Percentiles rank a stretch among this genome's conserved stretches.
These are phyloP conservation scores for Lentinula aciculospora DNA, from an alignment of 768 basidiomycete species.

Conservation along the genomic window DNA sequence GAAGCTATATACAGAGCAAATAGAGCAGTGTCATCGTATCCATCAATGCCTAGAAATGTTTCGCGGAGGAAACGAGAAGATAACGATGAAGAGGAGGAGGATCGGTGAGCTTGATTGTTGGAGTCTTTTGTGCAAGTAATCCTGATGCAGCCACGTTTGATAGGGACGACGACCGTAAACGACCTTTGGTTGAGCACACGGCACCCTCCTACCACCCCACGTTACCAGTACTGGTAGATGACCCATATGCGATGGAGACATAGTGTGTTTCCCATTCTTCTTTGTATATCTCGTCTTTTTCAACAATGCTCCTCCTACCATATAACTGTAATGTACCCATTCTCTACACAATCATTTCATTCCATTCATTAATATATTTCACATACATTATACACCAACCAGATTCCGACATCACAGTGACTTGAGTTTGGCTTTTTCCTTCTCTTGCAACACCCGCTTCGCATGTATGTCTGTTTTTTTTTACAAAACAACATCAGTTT, in stretches of 20 bases:
- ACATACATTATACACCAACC: slow-evolving; percentile 5
- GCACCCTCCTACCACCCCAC: slow-evolving; percentile 1
- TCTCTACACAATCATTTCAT: neutral
- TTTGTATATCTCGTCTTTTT: neutral
- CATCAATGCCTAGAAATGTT: slow-evolving; percentile 37
- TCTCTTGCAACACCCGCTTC: slow-evolving; percentile 75
- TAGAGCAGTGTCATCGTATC: slow-evolving; percentile 59
- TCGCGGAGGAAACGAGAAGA: slow-evolving; percentile 71
- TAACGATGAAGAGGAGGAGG: slow-evolving; percentile 43
- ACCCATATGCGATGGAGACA: slow-evolving; percentile 47
- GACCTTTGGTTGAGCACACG: slow-evolving; percentile 32
- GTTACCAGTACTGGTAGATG: neutral
- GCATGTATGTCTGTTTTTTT: slow-evolving; percentile 68
- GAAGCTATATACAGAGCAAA: slow-evolving; percentile 87
- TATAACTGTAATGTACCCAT: neutral
- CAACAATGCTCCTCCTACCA: neutral
- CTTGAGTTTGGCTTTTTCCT: slow-evolving; percentile 81
- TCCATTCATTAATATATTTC: slow-evolving; percentile 4
- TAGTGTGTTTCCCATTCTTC: slow-evolving; percentile 16
- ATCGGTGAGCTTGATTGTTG: neutral
- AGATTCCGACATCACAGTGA: slow-evolving; percentile 42
- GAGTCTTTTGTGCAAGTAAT: neutral
- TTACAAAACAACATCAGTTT: neutral
- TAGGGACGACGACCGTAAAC: slow-evolving; percentile 45
- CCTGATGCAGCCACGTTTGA: slow-evolving; percentile 10